Evolutionary conservation across 2,329 filamentous ascomycete genomes (phyloP).

Genomic region (Stemphylium beticola): DNA sequence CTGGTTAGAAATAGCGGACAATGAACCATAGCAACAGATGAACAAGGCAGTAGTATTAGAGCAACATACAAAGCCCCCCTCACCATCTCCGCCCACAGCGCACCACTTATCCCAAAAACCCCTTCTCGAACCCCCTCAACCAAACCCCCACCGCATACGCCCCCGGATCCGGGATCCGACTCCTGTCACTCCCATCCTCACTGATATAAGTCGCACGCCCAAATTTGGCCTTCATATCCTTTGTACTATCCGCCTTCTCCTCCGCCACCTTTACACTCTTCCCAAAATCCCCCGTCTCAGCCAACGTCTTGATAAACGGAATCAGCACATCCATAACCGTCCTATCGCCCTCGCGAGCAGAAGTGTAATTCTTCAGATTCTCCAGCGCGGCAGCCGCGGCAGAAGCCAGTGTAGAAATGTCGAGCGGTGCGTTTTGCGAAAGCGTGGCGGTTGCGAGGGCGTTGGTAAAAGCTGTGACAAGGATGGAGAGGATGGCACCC

Average conservation of each 20-base stretch:
- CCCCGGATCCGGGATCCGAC: constrained; percentile 68
- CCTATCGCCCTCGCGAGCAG: constrained; percentile 83
- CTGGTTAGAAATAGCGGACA: too few relatives aligned
- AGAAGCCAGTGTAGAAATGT: constrained; percentile 44
- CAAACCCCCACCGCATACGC: constrained; percentile 81
- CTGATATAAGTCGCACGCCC: constrained; percentile 84
- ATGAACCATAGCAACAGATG: too few relatives aligned
- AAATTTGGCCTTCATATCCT: constrained; percentile 86
- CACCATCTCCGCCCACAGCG: too few relatives aligned
- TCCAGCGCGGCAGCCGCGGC: constrained; percentile 54
- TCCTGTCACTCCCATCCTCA: constrained; percentile 62
- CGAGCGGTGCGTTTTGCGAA: constrained; percentile 33
- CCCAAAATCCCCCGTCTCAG: constrained; percentile 66
- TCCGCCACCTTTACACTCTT: constrained; percentile 76
- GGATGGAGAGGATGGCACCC: constrained; percentile 80
- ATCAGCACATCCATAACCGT: constrained; percentile 89
- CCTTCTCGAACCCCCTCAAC: constrained; percentile 65
- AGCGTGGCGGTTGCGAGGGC: constrained; percentile 45
- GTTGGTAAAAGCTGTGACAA: constrained; percentile 76
- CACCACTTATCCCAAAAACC: constrained; percentile 13
- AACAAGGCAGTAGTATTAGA: too few relatives aligned
- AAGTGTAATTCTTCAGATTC: constrained; percentile 72
- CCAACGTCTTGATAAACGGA: constrained; percentile 79
- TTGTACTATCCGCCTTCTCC: constrained; percentile 79
- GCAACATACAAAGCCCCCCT: too few relatives aligned